Base-by-base conservation (phyloP, 257 asterid genomes). In the Handroanthus guayacan region DNA sequence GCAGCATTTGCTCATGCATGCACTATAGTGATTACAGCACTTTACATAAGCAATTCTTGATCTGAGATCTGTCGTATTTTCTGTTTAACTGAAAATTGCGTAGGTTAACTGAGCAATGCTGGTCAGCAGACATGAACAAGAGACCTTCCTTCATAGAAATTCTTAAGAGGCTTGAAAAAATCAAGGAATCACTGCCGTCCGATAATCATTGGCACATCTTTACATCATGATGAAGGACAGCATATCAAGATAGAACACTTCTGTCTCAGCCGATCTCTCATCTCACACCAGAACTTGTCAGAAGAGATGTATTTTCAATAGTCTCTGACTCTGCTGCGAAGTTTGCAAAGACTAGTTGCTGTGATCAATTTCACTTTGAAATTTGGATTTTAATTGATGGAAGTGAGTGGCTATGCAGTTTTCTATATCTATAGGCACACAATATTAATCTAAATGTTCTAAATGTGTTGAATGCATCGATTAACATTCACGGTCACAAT, bases 121-220 rank as follows among this genome's bases (percentile, higher is more conserved):
- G 98, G 98, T 88, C 96, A 45, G 84, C 94, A 39, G 96, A 94
- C 79, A 92, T 90, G 97, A 89, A 88, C 80, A 75, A 81, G 84
- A 92, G 98, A 74, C 97, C 97, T 13, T 58, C 93, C 3, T 94
- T 94, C 90, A 80, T 95, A 88, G 97, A 95, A 37, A 93, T 95
- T 56, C 74, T 95, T 82, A 93, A 91, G 90, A 81, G 76, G 67
- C 94, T 95, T 6, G 99, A 95, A 71, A 91, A 87, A 78, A 74
- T 95, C 25, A 95, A 86, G 91, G 96, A 90, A 16, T 66, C 34
- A 7, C 20, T 75, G 62, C 84, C 93, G 12, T 57, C 96, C 0
- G 99, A 95, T 62, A 83, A 80, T 82, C 97, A 89, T 84, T 93
- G 98, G 97, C 72, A 82, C 86, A 72, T 90, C 82, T 95, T 95